Percentiles rank a stretch among this genome's conserved stretches.
phyloP scores from a whole-genome alignment of 2,329 filamentous ascomycete species.

The Apiospora hydei region DNA sequence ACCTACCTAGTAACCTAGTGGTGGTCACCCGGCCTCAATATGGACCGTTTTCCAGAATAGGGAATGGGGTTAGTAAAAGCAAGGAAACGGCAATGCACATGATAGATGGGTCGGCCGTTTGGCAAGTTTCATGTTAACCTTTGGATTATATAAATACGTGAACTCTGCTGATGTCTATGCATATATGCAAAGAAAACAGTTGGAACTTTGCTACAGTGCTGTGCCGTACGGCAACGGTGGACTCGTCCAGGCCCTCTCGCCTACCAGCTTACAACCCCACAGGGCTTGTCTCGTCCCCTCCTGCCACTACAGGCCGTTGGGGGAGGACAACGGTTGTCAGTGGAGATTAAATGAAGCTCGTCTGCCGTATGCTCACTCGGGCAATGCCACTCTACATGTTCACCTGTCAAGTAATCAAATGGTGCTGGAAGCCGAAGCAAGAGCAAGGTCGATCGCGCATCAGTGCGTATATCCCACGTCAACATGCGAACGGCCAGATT shows the following conservation, averaged over 20 bases:
- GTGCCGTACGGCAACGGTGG: not conserved
- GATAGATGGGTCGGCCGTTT: slow-evolving; percentile 23
- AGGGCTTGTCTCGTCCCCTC: not conserved
- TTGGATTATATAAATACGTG: not conserved
- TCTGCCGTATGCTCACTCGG: not conserved
- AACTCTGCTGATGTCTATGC: not conserved
- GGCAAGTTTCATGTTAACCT: slow-evolving; percentile 24
- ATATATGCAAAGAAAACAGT: not conserved
- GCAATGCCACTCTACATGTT: not conserved
- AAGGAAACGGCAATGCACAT: not conserved
- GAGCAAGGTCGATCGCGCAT: not conserved
- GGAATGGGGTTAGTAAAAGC: not conserved
- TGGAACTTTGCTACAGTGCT: not conserved
- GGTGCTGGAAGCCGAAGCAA: not conserved
- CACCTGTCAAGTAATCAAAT: not conserved
- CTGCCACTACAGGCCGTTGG: not conserved
- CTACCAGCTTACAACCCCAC: not conserved
- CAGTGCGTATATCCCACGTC: not conserved
- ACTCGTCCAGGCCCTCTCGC: not conserved
- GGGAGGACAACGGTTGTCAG: not conserved
- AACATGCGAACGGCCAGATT: not conserved
- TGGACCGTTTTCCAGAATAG: not conserved
- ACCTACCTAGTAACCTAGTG: not conserved
- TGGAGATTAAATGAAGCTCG: not conserved
- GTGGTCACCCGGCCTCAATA: not conserved